These are phyloP conservation scores for Hericium coralloides DNA, from an alignment of 768 basidiomycete species.

Conservation along the genomic window DNA sequence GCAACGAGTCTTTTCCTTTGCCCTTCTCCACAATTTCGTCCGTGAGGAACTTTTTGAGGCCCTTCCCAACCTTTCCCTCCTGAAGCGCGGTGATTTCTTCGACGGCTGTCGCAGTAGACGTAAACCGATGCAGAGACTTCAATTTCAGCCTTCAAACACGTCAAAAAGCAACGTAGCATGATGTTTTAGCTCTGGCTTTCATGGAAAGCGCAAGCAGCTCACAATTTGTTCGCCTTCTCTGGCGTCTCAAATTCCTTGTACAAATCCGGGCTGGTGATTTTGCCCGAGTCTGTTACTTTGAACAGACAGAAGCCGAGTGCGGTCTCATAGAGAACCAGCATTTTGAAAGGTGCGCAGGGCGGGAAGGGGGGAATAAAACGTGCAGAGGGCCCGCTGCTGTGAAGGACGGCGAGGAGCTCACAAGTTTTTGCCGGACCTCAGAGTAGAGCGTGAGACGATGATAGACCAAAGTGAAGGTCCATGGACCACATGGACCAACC, in stretches of 20 bases:
- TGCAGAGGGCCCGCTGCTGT: neutral
- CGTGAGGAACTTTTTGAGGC: slow-evolving; percentile 86
- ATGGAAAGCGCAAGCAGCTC: slow-evolving; percentile 24
- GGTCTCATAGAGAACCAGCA: slow-evolving; percentile 97
- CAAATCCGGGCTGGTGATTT: slow-evolving; percentile 77
- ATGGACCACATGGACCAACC: too few species aligned
- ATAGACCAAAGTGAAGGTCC: too few species aligned
- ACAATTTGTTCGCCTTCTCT: slow-evolving; percentile 89
- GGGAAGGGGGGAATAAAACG: neutral
- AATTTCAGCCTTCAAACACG: slow-evolving; percentile 64
- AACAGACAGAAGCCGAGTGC: slow-evolving; percentile 96
- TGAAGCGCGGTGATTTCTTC: slow-evolving; percentile 94
- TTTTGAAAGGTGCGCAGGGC: slow-evolving; percentile 24
- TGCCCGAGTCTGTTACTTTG: slow-evolving; percentile 86
- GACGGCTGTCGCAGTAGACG: slow-evolving; percentile 91
- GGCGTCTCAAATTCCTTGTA: slow-evolving; percentile 92
- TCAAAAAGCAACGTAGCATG: neutral
- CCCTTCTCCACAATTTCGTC: slow-evolving; percentile 83
- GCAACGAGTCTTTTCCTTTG: slow-evolving; percentile 75
- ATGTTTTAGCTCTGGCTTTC: neutral
- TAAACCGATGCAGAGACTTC: slow-evolving; percentile 93
- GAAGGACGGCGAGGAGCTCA: neutral
- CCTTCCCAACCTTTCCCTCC: slow-evolving; percentile 87
- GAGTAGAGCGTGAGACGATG: neutral
- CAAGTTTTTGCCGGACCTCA: slow-evolving; percentile 3